Base-by-base conservation (phyloP, 257 asterid genomes). In the Solanum pennellii region DNA sequence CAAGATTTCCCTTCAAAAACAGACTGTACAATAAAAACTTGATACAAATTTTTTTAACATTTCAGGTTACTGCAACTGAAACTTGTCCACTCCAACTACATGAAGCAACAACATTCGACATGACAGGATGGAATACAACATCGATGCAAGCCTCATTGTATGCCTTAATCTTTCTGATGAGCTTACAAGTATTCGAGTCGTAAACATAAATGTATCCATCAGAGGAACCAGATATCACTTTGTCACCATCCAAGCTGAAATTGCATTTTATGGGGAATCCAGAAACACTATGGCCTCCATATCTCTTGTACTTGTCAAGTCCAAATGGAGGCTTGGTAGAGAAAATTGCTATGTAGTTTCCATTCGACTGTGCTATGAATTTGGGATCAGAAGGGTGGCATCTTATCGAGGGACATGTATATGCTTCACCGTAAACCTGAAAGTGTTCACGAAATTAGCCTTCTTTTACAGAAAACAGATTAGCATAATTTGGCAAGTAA, bases 191-290 rank as follows among this genome's bases (percentile, higher is more conserved):
- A 74, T 88, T 93, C 12, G 95, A 90, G 90, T 95, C 88, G 59
- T 93, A 97, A 76, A 94, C 92, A 91, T 93, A 95, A 71, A 97
- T 76, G 76, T 88, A 93, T 76, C 99, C 99, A 85, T 97, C 98
- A 9, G 94, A 92, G 77, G 99, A 97, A 84, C 99, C 99, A 71
- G 97, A 89, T 83, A 92, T 96, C 33, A 97, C 87, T 37, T 84
- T 83, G 84, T 87, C 91, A 79, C 98, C 99, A 21, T 92, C 95
- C 39, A 71, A 33, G 92, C 97, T 96, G 94, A 94, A 95, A 90
- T 91, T 93, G 92, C 99, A 95, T 91, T 93, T 96, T 89, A 96
- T 89, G 25, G 98, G 98, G 90, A 94, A 97, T 62, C 99, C 99
- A 85, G 89, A 90, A 45, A 97, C 98, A 84, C 97, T 95, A 42